These are phyloP conservation scores for Penicillium psychrofluorescens DNA, from an alignment of 495 filamentous ascomycete species.

Conservation along the genomic window DNA sequence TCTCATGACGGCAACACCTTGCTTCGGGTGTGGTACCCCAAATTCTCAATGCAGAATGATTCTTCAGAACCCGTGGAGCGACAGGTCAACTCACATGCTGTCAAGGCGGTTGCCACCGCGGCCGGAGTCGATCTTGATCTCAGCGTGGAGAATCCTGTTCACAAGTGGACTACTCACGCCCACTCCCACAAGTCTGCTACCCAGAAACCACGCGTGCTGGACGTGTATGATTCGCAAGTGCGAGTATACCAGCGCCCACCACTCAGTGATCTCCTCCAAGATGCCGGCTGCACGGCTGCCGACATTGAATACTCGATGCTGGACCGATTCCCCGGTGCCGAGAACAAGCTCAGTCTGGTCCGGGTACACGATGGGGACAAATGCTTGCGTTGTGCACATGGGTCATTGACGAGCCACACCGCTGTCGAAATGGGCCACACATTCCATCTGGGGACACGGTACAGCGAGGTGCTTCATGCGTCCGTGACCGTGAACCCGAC, in stretches of 20 bases:
- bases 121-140: constrained; percentile 64
- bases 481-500: constrained; percentile 38
- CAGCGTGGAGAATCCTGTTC: constrained; percentile 52
- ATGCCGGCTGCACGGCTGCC: constrained; percentile 16
- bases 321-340: constrained; percentile 33
- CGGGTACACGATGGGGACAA: constrained; percentile 59
- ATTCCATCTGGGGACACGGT: constrained; percentile 86
- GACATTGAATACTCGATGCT: constrained; percentile 35
- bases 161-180: constrained; percentile 48
- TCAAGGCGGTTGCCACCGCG: constrained; percentile 53
- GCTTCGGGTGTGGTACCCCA: constrained; percentile 61
- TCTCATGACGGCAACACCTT: constrained; percentile 60
- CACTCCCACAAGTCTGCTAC: constrained; percentile 15
- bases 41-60: constrained; percentile 26
- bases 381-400: constrained; percentile 62
- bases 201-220: constrained; percentile 26
- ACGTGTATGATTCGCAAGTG: constrained; percentile 40
- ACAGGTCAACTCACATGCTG: constrained; percentile 62
- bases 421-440: constrained; percentile 92
- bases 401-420: constrained; percentile 55
- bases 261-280: constrained; percentile 30
- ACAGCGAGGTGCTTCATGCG: constrained; percentile 67
- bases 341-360: constrained; percentile 46
- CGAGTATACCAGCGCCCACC: constrained; percentile 38
- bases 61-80: constrained; percentile 28